phyloP scores from a whole-genome alignment of 2,329 filamentous ascomycete species.

The Pyrenophora tritici-repentis region DNA sequence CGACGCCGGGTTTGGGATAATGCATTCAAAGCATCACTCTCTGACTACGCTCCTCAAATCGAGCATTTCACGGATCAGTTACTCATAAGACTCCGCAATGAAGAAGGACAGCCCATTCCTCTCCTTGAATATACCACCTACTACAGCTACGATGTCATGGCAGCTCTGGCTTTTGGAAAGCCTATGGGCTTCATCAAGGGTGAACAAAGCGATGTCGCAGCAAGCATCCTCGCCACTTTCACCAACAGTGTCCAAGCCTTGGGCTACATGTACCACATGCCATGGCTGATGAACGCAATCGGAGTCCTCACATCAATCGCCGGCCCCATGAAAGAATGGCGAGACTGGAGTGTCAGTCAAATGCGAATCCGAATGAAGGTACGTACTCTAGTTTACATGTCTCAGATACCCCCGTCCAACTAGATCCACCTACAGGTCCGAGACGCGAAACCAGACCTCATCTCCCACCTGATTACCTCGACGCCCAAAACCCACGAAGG shows the following conservation, averaged over 20 bases:
- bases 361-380: conserved; percentile 32
- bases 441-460: conserved; percentile 27
- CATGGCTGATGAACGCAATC: conserved; percentile 36
- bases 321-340: conserved; percentile 34
- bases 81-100: conserved; percentile 19
- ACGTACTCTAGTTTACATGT: background rate
- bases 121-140: conserved; percentile 50
- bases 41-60: conserved; percentile 25
- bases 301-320: conserved; percentile 23
- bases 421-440: conserved; percentile 7
- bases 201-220: conserved; percentile 30
- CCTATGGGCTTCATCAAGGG: conserved; percentile 49
- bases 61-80: conserved; percentile 33
- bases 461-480: conserved; percentile 29
- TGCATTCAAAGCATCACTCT: conserved; percentile 34
- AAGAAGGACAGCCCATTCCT: conserved; percentile 40
- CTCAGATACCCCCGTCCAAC: background rate
- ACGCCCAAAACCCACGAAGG: conserved; percentile 22
- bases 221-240: conserved; percentile 40
- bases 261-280: conserved; percentile 33
- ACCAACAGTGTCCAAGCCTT: conserved; percentile 29
- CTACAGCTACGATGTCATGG: conserved; percentile 55
- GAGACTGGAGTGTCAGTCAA: conserved; percentile 30
- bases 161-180: conserved; percentile 51
- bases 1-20: conserved; percentile 38